Evolutionary conservation across 108 stramenopile species (phyloP).

Genomic region (Tribonema minus): DNA sequence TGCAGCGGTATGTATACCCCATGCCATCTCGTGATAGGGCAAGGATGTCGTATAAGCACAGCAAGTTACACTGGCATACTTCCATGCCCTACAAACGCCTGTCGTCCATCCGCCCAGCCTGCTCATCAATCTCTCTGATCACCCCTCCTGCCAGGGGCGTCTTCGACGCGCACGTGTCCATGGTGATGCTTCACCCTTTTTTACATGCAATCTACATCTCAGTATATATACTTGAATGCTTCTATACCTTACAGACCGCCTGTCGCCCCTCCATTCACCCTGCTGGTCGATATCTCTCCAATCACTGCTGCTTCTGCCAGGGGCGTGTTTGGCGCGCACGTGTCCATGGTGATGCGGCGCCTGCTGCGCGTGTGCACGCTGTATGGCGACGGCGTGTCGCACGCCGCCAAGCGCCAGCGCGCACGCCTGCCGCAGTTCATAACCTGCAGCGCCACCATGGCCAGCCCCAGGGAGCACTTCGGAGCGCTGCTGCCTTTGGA

Average conservation of each 20-base stretch:
- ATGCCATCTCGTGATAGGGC: no score
- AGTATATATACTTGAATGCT: no score
- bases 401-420: not conserved
- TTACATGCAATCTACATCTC: no score
- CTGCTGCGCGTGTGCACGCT: conserved; percentile 65
- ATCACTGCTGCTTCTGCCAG: conserved; percentile 25
- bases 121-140: no score
- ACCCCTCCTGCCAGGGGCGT: conserved; percentile 60
- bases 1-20: no score
- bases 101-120: no score
- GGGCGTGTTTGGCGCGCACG: conserved; percentile 93
- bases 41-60: no score
- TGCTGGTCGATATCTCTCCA: no score
- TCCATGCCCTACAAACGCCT: no score
- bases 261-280: no score
- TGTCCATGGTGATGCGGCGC: conserved; percentile 79
- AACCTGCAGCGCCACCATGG: conserved; percentile 84
- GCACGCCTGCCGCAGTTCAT: conserved; percentile 60
- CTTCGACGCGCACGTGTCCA: conserved; percentile 90
- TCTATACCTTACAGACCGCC: no score
- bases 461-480: conserved; percentile 76
- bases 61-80: no score
- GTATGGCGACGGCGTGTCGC: conserved; percentile 12
- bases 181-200: conserved; percentile 77
- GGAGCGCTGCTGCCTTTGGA: conserved; percentile 42